phyloP scores from a whole-genome alignment of 129 eudicot genomes.

The Deinandra increscens region DNA sequence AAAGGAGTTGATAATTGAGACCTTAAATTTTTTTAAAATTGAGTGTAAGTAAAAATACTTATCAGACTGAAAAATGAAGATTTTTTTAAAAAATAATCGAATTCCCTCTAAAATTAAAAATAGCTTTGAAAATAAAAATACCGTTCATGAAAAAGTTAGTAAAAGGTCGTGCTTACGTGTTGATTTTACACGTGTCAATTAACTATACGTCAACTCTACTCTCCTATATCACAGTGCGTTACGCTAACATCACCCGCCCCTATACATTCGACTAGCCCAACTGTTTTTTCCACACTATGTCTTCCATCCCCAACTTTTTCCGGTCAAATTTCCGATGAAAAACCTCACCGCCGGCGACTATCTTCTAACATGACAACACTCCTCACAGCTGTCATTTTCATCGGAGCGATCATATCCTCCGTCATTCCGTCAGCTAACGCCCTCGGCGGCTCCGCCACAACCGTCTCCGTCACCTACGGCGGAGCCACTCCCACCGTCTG shows the following conservation, averaged over 20 bases:
- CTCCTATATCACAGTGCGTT: conserved; percentile 15
- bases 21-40: too few relatives aligned
- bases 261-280: conserved; percentile 18
- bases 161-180: not conserved
- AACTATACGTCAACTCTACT: conserved; percentile 1
- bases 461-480: conserved; percentile 45
- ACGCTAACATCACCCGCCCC: conserved; percentile 13
- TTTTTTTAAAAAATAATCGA: too few relatives aligned
- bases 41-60: too few relatives aligned
- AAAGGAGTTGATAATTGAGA: too few relatives aligned
- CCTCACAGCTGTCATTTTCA: conserved; percentile 9
- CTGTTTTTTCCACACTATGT: conserved; percentile 20
- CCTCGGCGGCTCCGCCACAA: conserved; percentile 45
- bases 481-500: conserved; percentile 44
- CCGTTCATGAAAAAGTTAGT: too few relatives aligned
- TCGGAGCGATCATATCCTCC: not conserved
- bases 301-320: not conserved
- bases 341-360: conserved; percentile 26
- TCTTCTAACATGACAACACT: conserved; percentile 18
- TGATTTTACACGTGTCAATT: conserved; percentile 1
- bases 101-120: too few relatives aligned
- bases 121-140: too few relatives aligned
- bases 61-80: too few relatives aligned
- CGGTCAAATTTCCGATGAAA: conserved; percentile 28
- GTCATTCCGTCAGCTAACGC: conserved; percentile 17